Conservation (phyloP, 768 basidiomycete species). For the Tricholoma sp. region DNA sequence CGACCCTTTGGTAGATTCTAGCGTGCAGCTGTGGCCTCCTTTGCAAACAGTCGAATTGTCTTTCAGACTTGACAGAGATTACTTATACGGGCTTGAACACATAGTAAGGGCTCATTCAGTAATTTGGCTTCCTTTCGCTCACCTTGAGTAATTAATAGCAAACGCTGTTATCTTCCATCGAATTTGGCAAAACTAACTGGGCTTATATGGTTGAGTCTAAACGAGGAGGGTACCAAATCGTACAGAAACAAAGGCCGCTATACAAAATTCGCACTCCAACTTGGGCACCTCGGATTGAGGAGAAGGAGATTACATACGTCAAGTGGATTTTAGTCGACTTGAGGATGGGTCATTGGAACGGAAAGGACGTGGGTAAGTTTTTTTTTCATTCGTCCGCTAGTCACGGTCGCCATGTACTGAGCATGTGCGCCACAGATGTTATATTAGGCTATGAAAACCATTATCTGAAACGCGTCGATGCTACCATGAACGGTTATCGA, state of each 20-base stretch:
- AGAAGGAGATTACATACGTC: too few species aligned
- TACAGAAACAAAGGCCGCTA: too few species aligned
- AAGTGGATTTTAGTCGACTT: too few species aligned
- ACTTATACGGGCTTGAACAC: constrained; percentile 12
- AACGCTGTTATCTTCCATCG: constrained; percentile 23
- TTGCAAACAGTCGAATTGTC: background rate
- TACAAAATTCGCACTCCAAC: too few species aligned
- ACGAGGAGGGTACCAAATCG: constrained; percentile 27
- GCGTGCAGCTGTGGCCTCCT: background rate
- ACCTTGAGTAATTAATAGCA: constrained; percentile 18
- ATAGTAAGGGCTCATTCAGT: constrained; percentile 13
- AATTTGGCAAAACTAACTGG: constrained; percentile 33
- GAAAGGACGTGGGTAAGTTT: constrained; percentile 30
- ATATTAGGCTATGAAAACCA: constrained; percentile 24
- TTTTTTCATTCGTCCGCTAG: background rate
- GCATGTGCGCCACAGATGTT: background rate
- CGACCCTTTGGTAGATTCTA: background rate
- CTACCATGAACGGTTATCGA: constrained; percentile 26
- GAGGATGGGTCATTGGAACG: constrained; percentile 33
- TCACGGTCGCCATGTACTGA: background rate
- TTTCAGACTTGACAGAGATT: constrained; percentile 1
- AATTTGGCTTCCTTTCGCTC: background rate
- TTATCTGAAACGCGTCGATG: constrained; percentile 20
- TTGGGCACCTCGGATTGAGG: too few species aligned
- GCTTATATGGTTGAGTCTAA: constrained; percentile 25